Evolutionary conservation across 2,329 filamentous ascomycete species (phyloP).

Genomic region (Beauveria sp.): DNA sequence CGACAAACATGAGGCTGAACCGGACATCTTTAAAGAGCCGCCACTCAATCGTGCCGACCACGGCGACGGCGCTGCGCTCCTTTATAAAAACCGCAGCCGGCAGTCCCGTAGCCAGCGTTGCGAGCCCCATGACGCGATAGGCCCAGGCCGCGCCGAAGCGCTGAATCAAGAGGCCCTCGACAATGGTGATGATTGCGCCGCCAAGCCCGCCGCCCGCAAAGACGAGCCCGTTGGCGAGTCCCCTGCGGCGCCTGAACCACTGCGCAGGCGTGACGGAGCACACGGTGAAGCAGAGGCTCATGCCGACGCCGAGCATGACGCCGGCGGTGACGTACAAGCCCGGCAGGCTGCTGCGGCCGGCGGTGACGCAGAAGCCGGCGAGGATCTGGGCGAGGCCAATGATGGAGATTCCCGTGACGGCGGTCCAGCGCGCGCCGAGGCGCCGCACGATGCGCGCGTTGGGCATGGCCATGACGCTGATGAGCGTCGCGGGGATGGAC

Average conservation of each 20-base stretch:
- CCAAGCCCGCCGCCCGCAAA: conserved; percentile 14
- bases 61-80: conserved; percentile 20
- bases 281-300: conserved; percentile 12
- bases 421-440: conserved; percentile 5
- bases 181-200: conserved; percentile 13
- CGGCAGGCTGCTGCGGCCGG: background rate
- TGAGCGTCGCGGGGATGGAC: conserved; percentile 9
- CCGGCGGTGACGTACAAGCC: conserved; percentile 12
- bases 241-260: conserved; percentile 12
- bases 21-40: conserved; percentile 39
- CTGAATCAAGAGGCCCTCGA: conserved; percentile 9
- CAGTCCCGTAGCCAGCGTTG: conserved; percentile 10
- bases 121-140: conserved; percentile 12
- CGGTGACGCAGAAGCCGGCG: background rate
- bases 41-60: conserved; percentile 37
- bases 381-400: background rate
- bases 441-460: background rate
- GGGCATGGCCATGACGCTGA: conserved; percentile 6
- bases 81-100: conserved; percentile 11
- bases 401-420: conserved; percentile 1
- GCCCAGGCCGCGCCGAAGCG: conserved; percentile 13
- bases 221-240: conserved; percentile 13
- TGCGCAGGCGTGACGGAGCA: conserved; percentile 13
- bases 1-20: conserved; percentile 43
- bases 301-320: conserved; percentile 10